Base-by-base conservation (phyloP, 768 basidiomycete genomes). In the Infundibulicybe gibba region DNA sequence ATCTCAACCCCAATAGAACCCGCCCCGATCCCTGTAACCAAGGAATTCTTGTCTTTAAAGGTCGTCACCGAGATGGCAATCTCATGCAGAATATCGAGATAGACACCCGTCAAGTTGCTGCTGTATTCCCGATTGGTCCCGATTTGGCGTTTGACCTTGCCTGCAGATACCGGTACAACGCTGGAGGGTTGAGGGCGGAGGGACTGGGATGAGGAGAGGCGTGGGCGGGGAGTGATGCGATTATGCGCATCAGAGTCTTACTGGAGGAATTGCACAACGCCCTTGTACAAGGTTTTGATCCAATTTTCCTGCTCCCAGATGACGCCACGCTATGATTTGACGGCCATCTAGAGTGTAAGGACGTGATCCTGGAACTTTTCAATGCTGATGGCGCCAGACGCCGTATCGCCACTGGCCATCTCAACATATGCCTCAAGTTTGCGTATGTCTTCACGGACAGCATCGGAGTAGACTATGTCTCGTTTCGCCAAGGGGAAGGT, bases 351-450 rank as follows among this genome's bases (percentile, higher is more conserved):
- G 4, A 99, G 80, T 61, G 94, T 97, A 45, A 94, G 75, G 41
- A 99, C 92, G 55, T 98, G 93, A 34, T 94, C 90, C 61, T 98
- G 94, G 39, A 98, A 92, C 70, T 98, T 98, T 71, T 97, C n/a
- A n/a, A n/a, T n/a, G n/a, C n/a, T n/a, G n/a, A n/a, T n/a, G n/a
- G n/a, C n/a, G n/a, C n/a, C n/a, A n/a, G n/a, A n/a, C n/a, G n/a
- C n/a, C n/a, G n/a, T n/a, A n/a, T n/a, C n/a, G n/a, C n/a, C n/a
- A n/a, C 88, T 91, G 1, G 97, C 93, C 97, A 99, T 99, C 58
- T 94, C 85, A 44, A 92, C 97, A 58, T 99, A 99, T 1, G 93
- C 91, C 67, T 99, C 97, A 38, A 99, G 77, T 70, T 98, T 97
- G 58, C 97, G 51, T n/a, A n/a, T n/a, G n/a, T n/a, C n/a, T n/a